phyloP scores from a whole-genome alignment of 495 filamentous ascomycete species.

The Rhypophila decipiens region DNA sequence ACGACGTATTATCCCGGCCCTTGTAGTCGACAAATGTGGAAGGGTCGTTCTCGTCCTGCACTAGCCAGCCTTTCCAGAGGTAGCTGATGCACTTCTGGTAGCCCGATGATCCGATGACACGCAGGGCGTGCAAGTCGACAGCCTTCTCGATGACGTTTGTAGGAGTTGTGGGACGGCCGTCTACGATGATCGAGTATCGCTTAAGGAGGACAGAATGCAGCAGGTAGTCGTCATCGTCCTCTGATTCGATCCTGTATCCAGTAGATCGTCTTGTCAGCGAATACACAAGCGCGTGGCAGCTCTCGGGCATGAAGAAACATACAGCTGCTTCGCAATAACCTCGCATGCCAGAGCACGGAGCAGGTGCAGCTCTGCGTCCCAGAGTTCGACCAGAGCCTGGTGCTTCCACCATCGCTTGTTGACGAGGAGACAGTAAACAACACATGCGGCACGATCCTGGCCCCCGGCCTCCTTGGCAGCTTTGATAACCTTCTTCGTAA shows the following conservation, averaged over 20 bases:
- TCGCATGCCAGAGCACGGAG: slow-evolving; percentile 81
- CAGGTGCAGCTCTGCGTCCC: slow-evolving; percentile 81
- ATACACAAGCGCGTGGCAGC: too few relatives aligned
- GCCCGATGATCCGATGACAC: slow-evolving; percentile 82
- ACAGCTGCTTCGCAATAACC: slow-evolving; percentile 88
- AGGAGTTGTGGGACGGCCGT: slow-evolving; percentile 64
- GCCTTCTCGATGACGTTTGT: slow-evolving; percentile 86
- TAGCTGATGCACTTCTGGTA: slow-evolving; percentile 90
- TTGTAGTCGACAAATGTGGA: slow-evolving; percentile 78
- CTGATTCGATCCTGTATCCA: slow-evolving; percentile 65
- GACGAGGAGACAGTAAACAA: slow-evolving; percentile 78
- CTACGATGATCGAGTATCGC: slow-evolving; percentile 73
- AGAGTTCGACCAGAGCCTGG: slow-evolving; percentile 75
- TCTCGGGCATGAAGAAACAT: too few relatives aligned
- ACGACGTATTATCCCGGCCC: slow-evolving; percentile 64
- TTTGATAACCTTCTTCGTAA: slow-evolving; percentile 69
- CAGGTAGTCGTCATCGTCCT: slow-evolving; percentile 69
- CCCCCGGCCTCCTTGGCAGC: slow-evolving; percentile 79
- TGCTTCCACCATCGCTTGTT: slow-evolving; percentile 87
- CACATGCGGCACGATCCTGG: slow-evolving; percentile 64
- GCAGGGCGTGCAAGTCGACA: slow-evolving; percentile 84
- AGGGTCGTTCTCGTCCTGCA: slow-evolving; percentile 86
- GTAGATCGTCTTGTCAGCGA: too few relatives aligned
- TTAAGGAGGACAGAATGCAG: slow-evolving; percentile 80
- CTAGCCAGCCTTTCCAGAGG: slow-evolving; percentile 94